phyloP scores from a whole-genome alignment of 2,329 filamentous ascomycete genomes.

The Fusarium falciforme region DNA sequence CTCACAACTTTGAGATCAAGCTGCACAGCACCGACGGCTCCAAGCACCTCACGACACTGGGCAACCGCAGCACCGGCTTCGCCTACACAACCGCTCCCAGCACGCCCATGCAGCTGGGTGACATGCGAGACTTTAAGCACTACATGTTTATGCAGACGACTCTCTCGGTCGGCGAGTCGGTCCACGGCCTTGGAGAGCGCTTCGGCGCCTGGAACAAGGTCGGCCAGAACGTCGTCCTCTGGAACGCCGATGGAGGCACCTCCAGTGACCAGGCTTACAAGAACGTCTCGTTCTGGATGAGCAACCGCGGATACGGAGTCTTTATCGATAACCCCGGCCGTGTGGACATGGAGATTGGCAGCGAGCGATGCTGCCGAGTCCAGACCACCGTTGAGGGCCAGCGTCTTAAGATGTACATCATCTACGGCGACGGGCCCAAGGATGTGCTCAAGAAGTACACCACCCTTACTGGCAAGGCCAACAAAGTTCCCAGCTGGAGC shows the following conservation, averaged over 20 bases:
- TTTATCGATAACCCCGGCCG: constrained; percentile 78
- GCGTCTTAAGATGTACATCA: constrained; percentile 78
- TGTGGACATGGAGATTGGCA: constrained; percentile 79
- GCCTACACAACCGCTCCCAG: constrained; percentile 50
- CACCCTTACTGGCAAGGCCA: constrained; percentile 73
- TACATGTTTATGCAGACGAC: constrained; percentile 69
- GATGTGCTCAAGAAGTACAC: constrained; percentile 77
- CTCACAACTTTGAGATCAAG: constrained; percentile 53
- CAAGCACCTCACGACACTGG: constrained; percentile 52
- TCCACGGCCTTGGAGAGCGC: constrained; percentile 80
- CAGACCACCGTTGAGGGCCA: constrained; percentile 78
- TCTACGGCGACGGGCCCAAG: constrained; percentile 77
- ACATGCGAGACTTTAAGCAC: constrained; percentile 60
- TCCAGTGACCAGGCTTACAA: constrained; percentile 79
- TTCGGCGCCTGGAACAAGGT: constrained; percentile 84
- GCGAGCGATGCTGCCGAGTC: constrained; percentile 76
- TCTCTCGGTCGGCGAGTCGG: constrained; percentile 70
- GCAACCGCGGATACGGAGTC: constrained; percentile 79
- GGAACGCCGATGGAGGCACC: constrained; percentile 73
- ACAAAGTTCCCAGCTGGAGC: constrained; percentile 77
- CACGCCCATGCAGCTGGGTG: constrained; percentile 49
- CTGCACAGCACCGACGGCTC: constrained; percentile 52
- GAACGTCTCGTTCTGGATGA: constrained; percentile 77
- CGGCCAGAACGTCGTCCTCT: constrained; percentile 75
- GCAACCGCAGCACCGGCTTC: constrained; percentile 54